phyloP scores from a whole-genome alignment of 495 filamentous ascomycete genomes.

The Daldinia childiae region DNA sequence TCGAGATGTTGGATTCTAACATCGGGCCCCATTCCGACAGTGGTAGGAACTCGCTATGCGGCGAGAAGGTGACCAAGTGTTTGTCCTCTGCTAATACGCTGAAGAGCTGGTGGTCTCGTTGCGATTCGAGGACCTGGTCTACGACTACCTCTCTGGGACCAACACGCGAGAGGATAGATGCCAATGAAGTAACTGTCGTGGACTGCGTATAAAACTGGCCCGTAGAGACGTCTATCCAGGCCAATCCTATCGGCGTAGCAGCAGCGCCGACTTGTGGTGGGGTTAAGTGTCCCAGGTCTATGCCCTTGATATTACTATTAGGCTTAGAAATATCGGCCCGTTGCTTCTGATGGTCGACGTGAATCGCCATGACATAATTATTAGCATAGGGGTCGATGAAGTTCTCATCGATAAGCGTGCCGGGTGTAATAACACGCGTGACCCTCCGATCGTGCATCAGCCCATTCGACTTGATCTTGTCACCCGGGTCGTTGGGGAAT shows the following conservation, averaged over 20 bases:
- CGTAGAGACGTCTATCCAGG: slow-evolving; percentile 95
- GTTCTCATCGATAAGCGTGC: slow-evolving; percentile 95
- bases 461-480: slow-evolving; percentile 74
- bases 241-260: slow-evolving; percentile 71
- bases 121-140: slow-evolving; percentile 66
- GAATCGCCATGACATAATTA: slow-evolving; percentile 86
- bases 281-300: slow-evolving; percentile 15
- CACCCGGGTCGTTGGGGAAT: slow-evolving; percentile 73
- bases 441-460: slow-evolving; percentile 85
- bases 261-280: slow-evolving; percentile 33
- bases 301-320: slow-evolving; percentile 8
- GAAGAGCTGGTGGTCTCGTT: slow-evolving; percentile 54
- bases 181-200: slow-evolving; percentile 75
- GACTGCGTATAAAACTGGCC: slow-evolving; percentile 90
- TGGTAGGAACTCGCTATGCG: slow-evolving; percentile 57
- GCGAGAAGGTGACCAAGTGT: slow-evolving; percentile 65
- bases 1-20: slow-evolving; percentile 72
- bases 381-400: slow-evolving; percentile 93
- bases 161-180: slow-evolving; percentile 82
- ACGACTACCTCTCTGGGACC: slow-evolving; percentile 87
- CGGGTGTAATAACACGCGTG: slow-evolving; percentile 87
- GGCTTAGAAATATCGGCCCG: slow-evolving; percentile 19
- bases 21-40: slow-evolving; percentile 76
- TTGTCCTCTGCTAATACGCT: slow-evolving; percentile 64
- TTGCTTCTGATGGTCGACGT: slow-evolving; percentile 49